phyloP scores from a whole-genome alignment of 352 stramenopile species.

The Phytopythium sindhum region DNA sequence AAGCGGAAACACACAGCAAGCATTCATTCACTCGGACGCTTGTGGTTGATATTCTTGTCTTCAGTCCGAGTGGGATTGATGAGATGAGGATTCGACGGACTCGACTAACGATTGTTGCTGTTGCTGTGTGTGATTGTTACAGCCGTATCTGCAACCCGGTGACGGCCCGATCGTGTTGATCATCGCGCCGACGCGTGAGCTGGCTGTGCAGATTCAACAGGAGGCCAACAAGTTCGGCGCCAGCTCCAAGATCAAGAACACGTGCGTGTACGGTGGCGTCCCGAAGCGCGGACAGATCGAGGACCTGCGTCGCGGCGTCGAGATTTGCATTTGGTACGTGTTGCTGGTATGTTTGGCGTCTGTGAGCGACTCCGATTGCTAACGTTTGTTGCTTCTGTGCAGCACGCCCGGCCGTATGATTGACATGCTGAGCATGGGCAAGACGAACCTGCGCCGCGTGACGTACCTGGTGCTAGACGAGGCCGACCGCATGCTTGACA shows the following conservation, averaged over 20 bases:
- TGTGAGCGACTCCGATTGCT: background rate
- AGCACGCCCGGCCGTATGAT: constrained; percentile 97
- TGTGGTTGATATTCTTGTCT: constrained; percentile 10
- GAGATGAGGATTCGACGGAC: constrained; percentile 3
- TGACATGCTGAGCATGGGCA: constrained; percentile 96
- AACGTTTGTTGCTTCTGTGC: background rate
- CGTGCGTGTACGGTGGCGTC: constrained; percentile 98
- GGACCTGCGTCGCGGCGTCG: constrained; percentile 76
- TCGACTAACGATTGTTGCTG: constrained; percentile 28
- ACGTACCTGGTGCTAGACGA: constrained; percentile 99
- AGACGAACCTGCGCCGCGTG: constrained; percentile 95
- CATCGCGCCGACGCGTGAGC: constrained; percentile 97
- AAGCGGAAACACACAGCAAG: constrained; percentile 7
- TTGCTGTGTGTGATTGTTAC: constrained; percentile 18
- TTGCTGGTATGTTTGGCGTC: background rate
- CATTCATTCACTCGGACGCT: constrained; percentile 9
- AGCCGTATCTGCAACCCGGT: constrained; percentile 92
- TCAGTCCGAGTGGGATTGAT: constrained; percentile 10
- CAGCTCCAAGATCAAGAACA: constrained; percentile 99
- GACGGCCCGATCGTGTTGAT: constrained; percentile 99
- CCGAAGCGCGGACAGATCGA: constrained; percentile 92
- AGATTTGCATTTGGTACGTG: constrained; percentile 80
- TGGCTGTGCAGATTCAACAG: constrained; percentile 98
- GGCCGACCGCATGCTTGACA: constrained; percentile 96
- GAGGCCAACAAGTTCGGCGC: constrained; percentile 98